A percentile compares a stretch with the other conserved stretches of the same genome.
These are phyloP conservation scores for Trichosporon asahii DNA, from an alignment of 1,284 basidiomycete species.

Conservation along the genomic window DNA sequence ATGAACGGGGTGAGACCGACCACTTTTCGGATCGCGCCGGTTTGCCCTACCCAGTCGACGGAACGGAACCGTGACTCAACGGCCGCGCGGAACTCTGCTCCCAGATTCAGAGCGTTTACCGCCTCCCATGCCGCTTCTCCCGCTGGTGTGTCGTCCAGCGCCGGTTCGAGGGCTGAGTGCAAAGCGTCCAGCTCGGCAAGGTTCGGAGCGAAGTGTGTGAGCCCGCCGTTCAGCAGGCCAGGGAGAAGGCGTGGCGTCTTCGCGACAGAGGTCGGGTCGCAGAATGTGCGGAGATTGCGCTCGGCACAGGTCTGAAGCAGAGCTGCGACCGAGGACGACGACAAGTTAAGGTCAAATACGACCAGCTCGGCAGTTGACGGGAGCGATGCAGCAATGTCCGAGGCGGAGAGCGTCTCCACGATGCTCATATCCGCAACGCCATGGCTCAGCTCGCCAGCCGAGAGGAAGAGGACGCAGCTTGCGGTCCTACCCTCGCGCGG, in stretches of 20 bases:
- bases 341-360: slow-evolving; percentile 78
- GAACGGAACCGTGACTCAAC: slow-evolving; percentile 54
- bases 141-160: slow-evolving; percentile 1
- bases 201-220: slow-evolving; percentile 75
- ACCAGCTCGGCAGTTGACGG: slow-evolving; percentile 58
- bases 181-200: slow-evolving; percentile 68
- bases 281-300: slow-evolving; percentile 47
- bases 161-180: slow-evolving; percentile 52
- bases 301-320: slow-evolving; percentile 52
- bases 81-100: slow-evolving; percentile 62
- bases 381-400: neutral
- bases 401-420: slow-evolving; percentile 55
- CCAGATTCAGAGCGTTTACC: slow-evolving; percentile 63
- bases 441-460: slow-evolving; percentile 68
- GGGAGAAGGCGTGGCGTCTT: slow-evolving; percentile 72
- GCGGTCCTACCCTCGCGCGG: slow-evolving; percentile 58
- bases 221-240: slow-evolving; percentile 57
- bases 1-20: slow-evolving; percentile 75
- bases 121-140: slow-evolving; percentile 30
- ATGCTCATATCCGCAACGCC: slow-evolving; percentile 93
- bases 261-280: slow-evolving; percentile 77
- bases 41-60: slow-evolving; percentile 19
- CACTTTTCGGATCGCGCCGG: slow-evolving; percentile 73
- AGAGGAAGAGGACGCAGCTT: slow-evolving; percentile 80
- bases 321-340: slow-evolving; percentile 56